Evolutionary conservation across 805 yeast species (phyloP), one percentile per base, ranked within the genome.

Genomic region (Teunomyces pallodes): DNA sequence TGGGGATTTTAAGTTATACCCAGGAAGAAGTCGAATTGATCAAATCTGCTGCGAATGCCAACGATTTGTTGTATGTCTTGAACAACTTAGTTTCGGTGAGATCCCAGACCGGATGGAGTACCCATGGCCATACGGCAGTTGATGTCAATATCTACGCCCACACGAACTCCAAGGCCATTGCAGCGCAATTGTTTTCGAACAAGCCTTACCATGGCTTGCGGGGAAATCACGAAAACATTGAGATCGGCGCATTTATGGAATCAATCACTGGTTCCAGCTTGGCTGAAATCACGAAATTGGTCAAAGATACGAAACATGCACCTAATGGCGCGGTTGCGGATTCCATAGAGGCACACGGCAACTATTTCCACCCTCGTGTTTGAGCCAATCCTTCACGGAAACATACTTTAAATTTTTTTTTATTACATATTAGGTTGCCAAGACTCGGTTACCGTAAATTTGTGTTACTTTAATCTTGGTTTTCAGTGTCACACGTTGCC

Each of bases 71-170:
- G 20, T 82, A 82, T 51, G 68, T 75, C 35, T 65, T 90, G 48
- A 86, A 87, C 59, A 76, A 83, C 47, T 79, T 91, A 79, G 79
- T 90, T 9, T 86, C 96, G 0, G 59, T 69, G n/a, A 80, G 96
- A 54, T 90, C 97, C 0, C 87, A 87, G 65, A 81, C 90, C 13
- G 97, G 97, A n/a, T 91, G 97, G 96, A 77, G 96, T 8, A 91
- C 97, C 0, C 96, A 90, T 60, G 98, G 97, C 28, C 98, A 91
- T 66, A 84, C 96, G 16, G 97, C 96, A 0, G 97, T 91, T 12
- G 98, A 91, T 66, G 96, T 91, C 32, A 91, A 92, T 60, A 87
- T 92, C 43, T 91, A 91, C 63, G 96, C 86, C 0, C 79, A 84
- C 62, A 78, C 90, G 29, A 85, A 85, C 57, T 80, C 77, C 24